Evolutionary conservation across 2,329 filamentous ascomycete species (phyloP), one percentile per base, ranked within the genome.

Genomic region (Colletotrichum truncatum): DNA sequence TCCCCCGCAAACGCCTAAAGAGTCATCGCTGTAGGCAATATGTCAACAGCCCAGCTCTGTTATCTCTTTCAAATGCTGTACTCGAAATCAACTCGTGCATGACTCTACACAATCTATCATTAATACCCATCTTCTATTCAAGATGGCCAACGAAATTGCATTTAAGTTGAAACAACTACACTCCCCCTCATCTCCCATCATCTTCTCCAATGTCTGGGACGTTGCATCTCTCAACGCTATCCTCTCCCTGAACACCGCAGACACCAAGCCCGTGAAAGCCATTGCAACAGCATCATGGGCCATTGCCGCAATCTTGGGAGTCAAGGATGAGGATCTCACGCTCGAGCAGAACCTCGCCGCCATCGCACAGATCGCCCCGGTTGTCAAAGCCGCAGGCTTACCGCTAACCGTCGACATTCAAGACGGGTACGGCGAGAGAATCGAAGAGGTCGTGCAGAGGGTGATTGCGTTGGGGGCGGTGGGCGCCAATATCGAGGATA

Each of bases 401-500:
- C 85, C 86, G 0, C 72, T 90, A 1, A 85, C 83, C 0, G 85
- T 84, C 5, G 88, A 90, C 70, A 72, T 89, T 3, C 87, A 89
- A 72, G 87, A 90, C 69, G 88, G 87, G 0, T 90, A 89, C 67
- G 83, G 82, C 2, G 74, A 80, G 3, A 70, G 72, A 18, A 78
- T 87, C 2, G 80, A 76, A 5, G 78, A 82, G 4, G 82, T 78
- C 0, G 76, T 89, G 3, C 72, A 73, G 6, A 71, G 71, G 2
- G 77, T 84, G 1, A 80, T 89, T n/a, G 72, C 77, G 3, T 64
- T 82, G 0, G 87, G 87, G 0, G 87, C 80, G 0, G 84, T 85
- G 2, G 87, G 88, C 0, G 83, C 82, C 49, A 90, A 90, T 69
- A 78, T 90, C 3, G 87, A 90, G 65, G 88, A 90, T 60, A 79